Percentiles rank a stretch among this genome's conserved stretches.
phyloP scores from a whole-genome alignment of 768 basidiomycete genomes.

The Russula sp. region DNA sequence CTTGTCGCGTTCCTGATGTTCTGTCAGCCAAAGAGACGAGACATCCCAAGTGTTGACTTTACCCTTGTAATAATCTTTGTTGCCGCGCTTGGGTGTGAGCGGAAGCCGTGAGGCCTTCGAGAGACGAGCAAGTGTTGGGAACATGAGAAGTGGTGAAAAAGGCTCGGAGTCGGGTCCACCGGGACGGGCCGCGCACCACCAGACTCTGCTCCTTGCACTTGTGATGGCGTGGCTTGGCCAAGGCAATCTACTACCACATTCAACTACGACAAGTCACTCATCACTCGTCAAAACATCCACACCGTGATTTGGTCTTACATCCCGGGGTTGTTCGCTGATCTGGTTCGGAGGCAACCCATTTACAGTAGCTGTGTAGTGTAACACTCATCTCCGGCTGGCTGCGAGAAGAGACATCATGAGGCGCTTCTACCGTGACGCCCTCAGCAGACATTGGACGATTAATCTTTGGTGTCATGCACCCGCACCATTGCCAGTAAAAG shows the following conservation, averaged over 20 bases:
- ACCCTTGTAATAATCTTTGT: conserved; percentile 99
- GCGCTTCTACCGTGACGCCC: neutral
- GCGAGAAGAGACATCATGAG: too few relatives aligned
- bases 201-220: too few relatives aligned
- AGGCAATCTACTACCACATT: neutral
- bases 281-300: neutral
- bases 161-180: too few relatives aligned
- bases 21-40: neutral
- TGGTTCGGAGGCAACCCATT: too few relatives aligned
- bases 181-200: neutral
- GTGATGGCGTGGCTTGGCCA: too few relatives aligned
- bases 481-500: neutral
- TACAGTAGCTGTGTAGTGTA: too few relatives aligned
- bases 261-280: too few relatives aligned
- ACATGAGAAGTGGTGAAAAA: conserved; percentile 9
- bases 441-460: neutral
- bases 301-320: neutral
- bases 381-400: too few relatives aligned
- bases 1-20: conserved; percentile 69
- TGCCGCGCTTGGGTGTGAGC: conserved; percentile 79
- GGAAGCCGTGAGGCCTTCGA: conserved; percentile 83
- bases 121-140: conserved; percentile 37
- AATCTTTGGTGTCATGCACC: neutral
- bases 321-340: too few relatives aligned
- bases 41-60: conserved; percentile 3